Percentiles rank a stretch among this genome's conserved stretches.
These are phyloP conservation scores for Neostapfia colusana DNA, from an alignment of 176 grass and related monocot species.

Conservation along the genomic window DNA sequence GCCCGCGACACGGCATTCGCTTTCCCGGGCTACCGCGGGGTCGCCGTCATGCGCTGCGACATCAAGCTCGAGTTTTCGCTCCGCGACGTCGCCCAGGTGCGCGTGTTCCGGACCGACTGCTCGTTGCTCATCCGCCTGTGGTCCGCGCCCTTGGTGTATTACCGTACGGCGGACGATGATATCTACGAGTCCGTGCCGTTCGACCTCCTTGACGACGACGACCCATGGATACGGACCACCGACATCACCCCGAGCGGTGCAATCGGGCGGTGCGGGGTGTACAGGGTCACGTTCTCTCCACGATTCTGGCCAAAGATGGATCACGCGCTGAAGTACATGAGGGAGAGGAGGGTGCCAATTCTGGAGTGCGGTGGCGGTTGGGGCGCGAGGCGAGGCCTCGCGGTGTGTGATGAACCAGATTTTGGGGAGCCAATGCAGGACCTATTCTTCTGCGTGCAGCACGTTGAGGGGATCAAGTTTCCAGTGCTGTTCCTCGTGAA, in stretches of 20 bases:
- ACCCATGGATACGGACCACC: slow-evolving; percentile 79
- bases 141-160: slow-evolving; percentile 44
- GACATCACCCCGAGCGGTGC: slow-evolving; percentile 65
- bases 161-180: slow-evolving; percentile 85
- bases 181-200: slow-evolving; percentile 59
- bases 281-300: slow-evolving; percentile 55
- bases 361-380: slow-evolving; percentile 16
- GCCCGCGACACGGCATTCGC: slow-evolving; percentile 57
- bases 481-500: slow-evolving; percentile 73
- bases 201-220: slow-evolving; percentile 72
- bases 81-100: slow-evolving; percentile 57
- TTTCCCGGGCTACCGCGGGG: slow-evolving; percentile 37
- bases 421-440: slow-evolving; percentile 47
- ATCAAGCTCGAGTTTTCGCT: slow-evolving; percentile 69
- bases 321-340: slow-evolving; percentile 49
- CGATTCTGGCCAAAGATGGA: slow-evolving; percentile 65
- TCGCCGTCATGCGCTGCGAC: slow-evolving; percentile 57
- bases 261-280: slow-evolving; percentile 60
- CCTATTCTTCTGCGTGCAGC: slow-evolving; percentile 66
- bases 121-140: slow-evolving; percentile 53
- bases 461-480: slow-evolving; percentile 52
- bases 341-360: slow-evolving; percentile 39
- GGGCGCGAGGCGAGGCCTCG: slow-evolving; percentile 13
- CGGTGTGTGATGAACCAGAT: slow-evolving; percentile 52
- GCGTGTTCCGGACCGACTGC: slow-evolving; percentile 33